Percentiles rank a stretch among this genome's conserved stretches.
phyloP scores from a whole-genome alignment of 805 yeast species.

The Metschnikowia hibisci region DNA sequence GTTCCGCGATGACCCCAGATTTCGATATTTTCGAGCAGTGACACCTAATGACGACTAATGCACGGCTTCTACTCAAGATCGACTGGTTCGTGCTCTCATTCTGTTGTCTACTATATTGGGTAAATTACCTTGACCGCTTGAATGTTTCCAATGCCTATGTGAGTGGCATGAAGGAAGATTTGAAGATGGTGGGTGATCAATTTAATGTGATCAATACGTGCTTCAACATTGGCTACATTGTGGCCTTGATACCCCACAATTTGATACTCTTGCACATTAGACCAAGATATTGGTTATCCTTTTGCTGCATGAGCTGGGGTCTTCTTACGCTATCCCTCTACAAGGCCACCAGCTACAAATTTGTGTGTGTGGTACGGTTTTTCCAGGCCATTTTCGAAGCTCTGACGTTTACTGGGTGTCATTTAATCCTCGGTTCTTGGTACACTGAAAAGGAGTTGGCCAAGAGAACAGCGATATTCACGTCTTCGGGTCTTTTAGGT shows the following conservation, averaged over 20 bases:
- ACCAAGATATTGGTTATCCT: constrained; percentile 55
- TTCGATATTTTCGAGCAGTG: constrained; percentile 21
- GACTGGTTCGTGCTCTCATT: constrained; percentile 43
- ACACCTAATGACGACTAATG: not conserved
- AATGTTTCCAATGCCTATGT: constrained; percentile 59
- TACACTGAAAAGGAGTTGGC: constrained; percentile 46
- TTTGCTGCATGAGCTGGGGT: constrained; percentile 57
- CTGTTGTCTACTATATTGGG: constrained; percentile 40
- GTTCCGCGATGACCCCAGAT: not conserved
- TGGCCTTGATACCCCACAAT: constrained; percentile 62
- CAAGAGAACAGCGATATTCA: constrained; percentile 51
- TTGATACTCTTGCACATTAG: constrained; percentile 47
- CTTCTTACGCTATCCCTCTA: constrained; percentile 49
- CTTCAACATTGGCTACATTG: constrained; percentile 57
- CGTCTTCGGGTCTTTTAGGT: constrained; percentile 52
- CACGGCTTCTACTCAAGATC: constrained; percentile 27
- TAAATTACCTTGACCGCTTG: constrained; percentile 56
- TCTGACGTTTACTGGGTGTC: constrained; percentile 53
- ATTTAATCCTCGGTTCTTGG: constrained; percentile 53
- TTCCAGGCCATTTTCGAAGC: constrained; percentile 61
- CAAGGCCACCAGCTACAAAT: constrained; percentile 43
- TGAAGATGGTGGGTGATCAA: constrained; percentile 45
- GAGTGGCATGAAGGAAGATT: constrained; percentile 62
- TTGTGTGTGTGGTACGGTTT: constrained; percentile 55
- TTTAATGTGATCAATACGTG: constrained; percentile 51